Conservation (phyloP, 148 eudicot species). For the Heliamphora exappendiculata region DNA sequence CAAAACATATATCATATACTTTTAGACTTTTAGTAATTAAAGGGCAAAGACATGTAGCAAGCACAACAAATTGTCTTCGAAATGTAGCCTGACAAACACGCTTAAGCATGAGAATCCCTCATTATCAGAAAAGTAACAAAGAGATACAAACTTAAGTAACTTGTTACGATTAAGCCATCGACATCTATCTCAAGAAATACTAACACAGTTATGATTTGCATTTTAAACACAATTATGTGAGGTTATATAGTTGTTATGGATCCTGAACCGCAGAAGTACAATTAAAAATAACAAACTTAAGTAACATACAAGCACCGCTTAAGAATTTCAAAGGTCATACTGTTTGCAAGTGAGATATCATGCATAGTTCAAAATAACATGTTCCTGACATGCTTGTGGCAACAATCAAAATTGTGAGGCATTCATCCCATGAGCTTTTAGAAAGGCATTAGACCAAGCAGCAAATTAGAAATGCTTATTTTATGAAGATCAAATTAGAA, state of each 20-base stretch:
- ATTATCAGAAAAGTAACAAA: not conserved
- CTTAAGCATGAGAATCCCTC: not conserved
- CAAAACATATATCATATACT: not conserved
- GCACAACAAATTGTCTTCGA: not conserved
- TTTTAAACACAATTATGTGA: not conserved
- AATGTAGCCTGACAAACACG: not conserved
- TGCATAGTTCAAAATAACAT: not conserved
- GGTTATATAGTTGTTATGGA: not conserved
- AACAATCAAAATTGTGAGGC: not conserved
- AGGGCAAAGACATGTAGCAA: slow-evolving; percentile 1
- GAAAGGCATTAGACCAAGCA: not conserved
- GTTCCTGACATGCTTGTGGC: not conserved
- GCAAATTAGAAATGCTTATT: not conserved
- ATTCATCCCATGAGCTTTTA: not conserved
- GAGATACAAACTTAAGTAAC: not conserved
- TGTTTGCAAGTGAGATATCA: too few species aligned
- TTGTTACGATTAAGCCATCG: too few species aligned
- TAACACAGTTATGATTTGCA: not conserved
- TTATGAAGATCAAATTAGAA: too few species aligned
- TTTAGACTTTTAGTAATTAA: not conserved
- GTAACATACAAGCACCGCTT: not conserved
- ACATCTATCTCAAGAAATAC: not conserved
- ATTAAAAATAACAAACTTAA: not conserved
- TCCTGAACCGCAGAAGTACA: not conserved
- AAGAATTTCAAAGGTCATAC: too few species aligned